A percentile compares a stretch with the other conserved stretches of the same genome.
These are phyloP conservation scores for Fusarium sp. DNA, from an alignment of 2,329 filamentous ascomycete species.

Conservation along the genomic window DNA sequence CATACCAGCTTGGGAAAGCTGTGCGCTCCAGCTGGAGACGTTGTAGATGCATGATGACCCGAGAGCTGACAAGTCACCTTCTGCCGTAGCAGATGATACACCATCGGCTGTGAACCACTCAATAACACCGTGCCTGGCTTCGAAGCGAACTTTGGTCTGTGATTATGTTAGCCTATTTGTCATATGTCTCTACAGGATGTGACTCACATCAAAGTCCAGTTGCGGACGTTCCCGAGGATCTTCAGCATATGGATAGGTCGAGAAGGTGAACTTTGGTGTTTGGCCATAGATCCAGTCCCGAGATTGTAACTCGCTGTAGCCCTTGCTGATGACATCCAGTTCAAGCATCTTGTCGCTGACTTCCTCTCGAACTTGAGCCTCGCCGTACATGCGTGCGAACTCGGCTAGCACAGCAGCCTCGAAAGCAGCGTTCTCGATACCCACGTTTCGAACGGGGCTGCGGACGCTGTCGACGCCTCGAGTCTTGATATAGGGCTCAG, in stretches of 20 bases:
- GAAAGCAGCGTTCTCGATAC: slow-evolving; percentile 62
- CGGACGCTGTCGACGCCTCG: slow-evolving; percentile 92
- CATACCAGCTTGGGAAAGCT: slow-evolving; percentile 46
- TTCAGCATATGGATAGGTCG: slow-evolving; percentile 68
- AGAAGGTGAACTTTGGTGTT: slow-evolving; percentile 85
- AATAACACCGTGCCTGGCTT: slow-evolving; percentile 54
- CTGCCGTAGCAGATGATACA: slow-evolving; percentile 14
- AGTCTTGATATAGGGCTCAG: slow-evolving; percentile 79
- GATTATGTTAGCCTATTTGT: slow-evolving; percentile 10
- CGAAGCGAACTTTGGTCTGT: slow-evolving; percentile 52
- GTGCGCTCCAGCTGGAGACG: slow-evolving; percentile 45
- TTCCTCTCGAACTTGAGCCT: slow-evolving; percentile 49
- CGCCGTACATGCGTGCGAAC: slow-evolving; percentile 76
- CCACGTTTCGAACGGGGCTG: slow-evolving; percentile 84
- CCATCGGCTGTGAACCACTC: slow-evolving; percentile 50
- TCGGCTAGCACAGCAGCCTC: slow-evolving; percentile 69
- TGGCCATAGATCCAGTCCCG: slow-evolving; percentile 84
- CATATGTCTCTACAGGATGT: neutral
- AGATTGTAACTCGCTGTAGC: slow-evolving; percentile 60
- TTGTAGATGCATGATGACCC: slow-evolving; percentile 39
- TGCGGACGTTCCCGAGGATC: slow-evolving; percentile 67
- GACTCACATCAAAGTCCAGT: slow-evolving; percentile 60
- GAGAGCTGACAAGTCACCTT: slow-evolving; percentile 30
- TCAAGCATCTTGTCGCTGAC: slow-evolving; percentile 64
- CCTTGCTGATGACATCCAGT: slow-evolving; percentile 61